phyloP scores from a whole-genome alignment of 2,329 filamentous ascomycete species.

The Hymenoscyphus infarciens region DNA sequence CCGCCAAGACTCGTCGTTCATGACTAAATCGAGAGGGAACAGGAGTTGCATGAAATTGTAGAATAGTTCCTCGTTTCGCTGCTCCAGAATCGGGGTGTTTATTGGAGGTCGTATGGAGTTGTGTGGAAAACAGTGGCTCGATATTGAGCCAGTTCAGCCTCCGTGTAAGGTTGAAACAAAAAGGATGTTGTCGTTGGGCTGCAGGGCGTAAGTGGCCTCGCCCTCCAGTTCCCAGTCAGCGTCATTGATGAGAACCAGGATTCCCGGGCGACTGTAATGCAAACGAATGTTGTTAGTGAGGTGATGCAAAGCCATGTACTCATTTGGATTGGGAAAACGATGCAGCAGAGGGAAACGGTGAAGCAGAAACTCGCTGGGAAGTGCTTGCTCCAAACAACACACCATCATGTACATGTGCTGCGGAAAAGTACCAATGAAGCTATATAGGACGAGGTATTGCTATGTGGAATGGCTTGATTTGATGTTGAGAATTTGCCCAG shows the following conservation, averaged over 20 bases:
- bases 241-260: conserved; percentile 95
- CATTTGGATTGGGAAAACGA: conserved; percentile 2
- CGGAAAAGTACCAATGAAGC: conserved; percentile 9
- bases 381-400: conserved; percentile 15
- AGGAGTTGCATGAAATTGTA: neutral
- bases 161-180: conserved; percentile 97
- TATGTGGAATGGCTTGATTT: conserved; percentile 19
- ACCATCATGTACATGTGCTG: conserved; percentile 19
- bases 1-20: conserved; percentile 9
- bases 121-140: conserved; percentile 1
- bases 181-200: conserved; percentile 79
- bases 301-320: conserved; percentile 10
- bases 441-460: conserved; percentile 13
- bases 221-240: conserved; percentile 98
- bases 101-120: neutral
- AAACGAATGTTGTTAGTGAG: conserved; percentile 30
- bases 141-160: conserved; percentile 51
- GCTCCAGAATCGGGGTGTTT: conserved; percentile 12
- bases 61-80: neutral
- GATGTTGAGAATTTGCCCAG: neutral
- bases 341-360: conserved; percentile 12
- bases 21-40: conserved; percentile 13
- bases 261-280: conserved; percentile 74
- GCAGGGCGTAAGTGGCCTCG: conserved; percentile 83
- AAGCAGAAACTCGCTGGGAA: conserved; percentile 14